Percentiles rank a stretch among this genome's conserved stretches.
phyloP scores from a whole-genome alignment of 805 yeast species.

The Candida sithepensis region DNA sequence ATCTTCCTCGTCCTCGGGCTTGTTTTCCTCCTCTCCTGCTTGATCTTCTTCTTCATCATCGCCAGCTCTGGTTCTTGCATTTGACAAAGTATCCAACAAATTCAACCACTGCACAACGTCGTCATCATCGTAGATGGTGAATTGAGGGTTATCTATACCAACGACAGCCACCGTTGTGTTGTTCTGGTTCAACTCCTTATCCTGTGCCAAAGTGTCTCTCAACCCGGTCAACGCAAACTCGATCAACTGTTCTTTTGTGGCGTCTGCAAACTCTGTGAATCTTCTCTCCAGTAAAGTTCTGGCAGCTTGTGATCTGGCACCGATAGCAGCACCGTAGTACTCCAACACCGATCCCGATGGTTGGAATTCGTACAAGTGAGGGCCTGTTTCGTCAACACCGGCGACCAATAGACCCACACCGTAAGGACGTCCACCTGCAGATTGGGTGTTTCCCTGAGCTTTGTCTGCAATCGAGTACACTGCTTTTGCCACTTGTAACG shows the following conservation, averaged over 20 bases:
- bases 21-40: slow-evolving; percentile 24
- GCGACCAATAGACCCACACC: slow-evolving; percentile 92
- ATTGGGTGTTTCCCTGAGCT: slow-evolving; percentile 95
- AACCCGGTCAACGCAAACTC: slow-evolving; percentile 85
- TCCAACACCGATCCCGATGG: slow-evolving; percentile 94
- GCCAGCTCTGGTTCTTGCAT: slow-evolving; percentile 47
- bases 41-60: slow-evolving; percentile 29
- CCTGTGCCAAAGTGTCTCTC: slow-evolving; percentile 92
- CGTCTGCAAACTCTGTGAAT: slow-evolving; percentile 59
- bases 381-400: slow-evolving; percentile 91
- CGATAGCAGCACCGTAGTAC: slow-evolving; percentile 91
- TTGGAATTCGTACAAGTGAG: slow-evolving; percentile 91
- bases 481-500: slow-evolving; percentile 78
- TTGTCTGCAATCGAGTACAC: slow-evolving; percentile 88
- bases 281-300: slow-evolving; percentile 92
- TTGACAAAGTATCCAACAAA: slow-evolving; percentile 61
- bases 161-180: slow-evolving; percentile 92
- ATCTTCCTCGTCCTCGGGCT: slow-evolving; percentile 16
- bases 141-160: slow-evolving; percentile 66
- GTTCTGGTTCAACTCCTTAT: slow-evolving; percentile 77
- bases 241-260: slow-evolving; percentile 68
- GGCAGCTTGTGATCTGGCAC: slow-evolving; percentile 98
- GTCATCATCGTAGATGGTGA: slow-evolving; percentile 82
- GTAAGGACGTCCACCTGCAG: slow-evolving; percentile 94
- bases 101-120: slow-evolving; percentile 81